These are phyloP conservation scores for Nicotiana benthamiana DNA, from an alignment of 257 asterid species.

Conservation along the genomic window DNA sequence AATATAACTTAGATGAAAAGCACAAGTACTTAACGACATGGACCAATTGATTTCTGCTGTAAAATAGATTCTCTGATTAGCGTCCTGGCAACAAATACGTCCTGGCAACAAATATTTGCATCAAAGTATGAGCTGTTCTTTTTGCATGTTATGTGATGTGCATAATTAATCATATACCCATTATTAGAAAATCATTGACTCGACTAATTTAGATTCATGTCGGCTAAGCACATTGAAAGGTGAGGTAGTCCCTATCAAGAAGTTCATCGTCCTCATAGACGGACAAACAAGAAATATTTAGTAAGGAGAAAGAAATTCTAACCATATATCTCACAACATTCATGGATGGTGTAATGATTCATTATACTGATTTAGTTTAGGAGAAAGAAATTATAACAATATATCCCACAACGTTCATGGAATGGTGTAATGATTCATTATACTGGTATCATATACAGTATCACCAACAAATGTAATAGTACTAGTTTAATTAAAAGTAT, in stretches of 20 bases:
- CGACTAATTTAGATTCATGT: too few species aligned
- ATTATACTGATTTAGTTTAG: neutral
- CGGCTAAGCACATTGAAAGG: neutral
- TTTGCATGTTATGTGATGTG: neutral
- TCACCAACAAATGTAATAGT: neutral
- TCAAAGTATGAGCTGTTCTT: neutral
- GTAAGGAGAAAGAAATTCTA: neutral
- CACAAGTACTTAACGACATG: neutral
- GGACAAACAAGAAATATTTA: neutral
- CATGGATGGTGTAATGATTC: neutral
- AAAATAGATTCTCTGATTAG: neutral
- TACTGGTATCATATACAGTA: neutral
- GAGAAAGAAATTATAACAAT: neutral
- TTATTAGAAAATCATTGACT: too few species aligned
- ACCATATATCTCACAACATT: neutral
- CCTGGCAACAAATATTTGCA: neutral
- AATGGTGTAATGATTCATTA: neutral
- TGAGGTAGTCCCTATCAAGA: neutral
- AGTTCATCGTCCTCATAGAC: neutral
- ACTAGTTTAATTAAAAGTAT: neutral
- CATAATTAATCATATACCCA: too few species aligned
- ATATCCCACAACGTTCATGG: neutral
- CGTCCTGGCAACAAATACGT: neutral
- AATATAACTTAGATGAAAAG: neutral
- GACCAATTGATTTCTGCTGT: neutral